Conservation (phyloP, 2,329 filamentous ascomycete genomes). For the Tolypocladium inflatum region DNA sequence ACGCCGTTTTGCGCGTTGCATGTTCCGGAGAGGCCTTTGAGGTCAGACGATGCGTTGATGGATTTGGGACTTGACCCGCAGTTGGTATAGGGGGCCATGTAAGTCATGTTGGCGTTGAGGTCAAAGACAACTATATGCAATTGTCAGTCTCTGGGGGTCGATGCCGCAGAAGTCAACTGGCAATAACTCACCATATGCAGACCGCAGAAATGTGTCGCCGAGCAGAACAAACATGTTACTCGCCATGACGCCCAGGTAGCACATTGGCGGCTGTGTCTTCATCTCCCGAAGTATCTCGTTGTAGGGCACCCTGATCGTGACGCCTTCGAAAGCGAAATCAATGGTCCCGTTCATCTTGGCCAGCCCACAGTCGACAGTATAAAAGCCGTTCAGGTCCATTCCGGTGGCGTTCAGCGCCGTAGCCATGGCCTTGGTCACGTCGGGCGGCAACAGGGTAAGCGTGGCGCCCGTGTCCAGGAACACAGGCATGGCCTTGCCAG, state of each 20-base stretch:
- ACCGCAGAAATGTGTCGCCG: constrained; percentile 44
- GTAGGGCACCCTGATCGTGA: constrained; percentile 40
- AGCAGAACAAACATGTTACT: constrained; percentile 38
- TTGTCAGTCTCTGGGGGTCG: background rate
- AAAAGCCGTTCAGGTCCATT: constrained; percentile 33
- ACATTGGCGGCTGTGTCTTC: constrained; percentile 17
- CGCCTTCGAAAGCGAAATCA: constrained; percentile 38
- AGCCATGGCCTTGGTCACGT: constrained; percentile 40
- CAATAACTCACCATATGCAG: constrained; percentile 33
- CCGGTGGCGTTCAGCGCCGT: constrained; percentile 34
- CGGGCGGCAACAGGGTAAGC: constrained; percentile 54
- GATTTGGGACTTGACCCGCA: constrained; percentile 26
- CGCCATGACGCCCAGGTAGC: constrained; percentile 40
- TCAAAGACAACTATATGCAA: constrained; percentile 36
- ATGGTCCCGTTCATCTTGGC: constrained; percentile 30
- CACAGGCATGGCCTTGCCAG: constrained; percentile 37
- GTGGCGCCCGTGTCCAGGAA: constrained; percentile 65
- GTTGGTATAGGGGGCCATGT: constrained; percentile 41
- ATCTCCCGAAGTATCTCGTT: constrained; percentile 32
- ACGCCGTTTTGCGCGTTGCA: constrained; percentile 5
- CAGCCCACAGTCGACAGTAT: constrained; percentile 33
- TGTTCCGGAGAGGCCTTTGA: constrained; percentile 7
- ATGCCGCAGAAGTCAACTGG: background rate
- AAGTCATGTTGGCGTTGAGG: constrained; percentile 35
- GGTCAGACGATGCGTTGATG: constrained; percentile 6